phyloP scores from a whole-genome alignment of 192 early-diverging fungal species.

The Coemansia sp. region DNA sequence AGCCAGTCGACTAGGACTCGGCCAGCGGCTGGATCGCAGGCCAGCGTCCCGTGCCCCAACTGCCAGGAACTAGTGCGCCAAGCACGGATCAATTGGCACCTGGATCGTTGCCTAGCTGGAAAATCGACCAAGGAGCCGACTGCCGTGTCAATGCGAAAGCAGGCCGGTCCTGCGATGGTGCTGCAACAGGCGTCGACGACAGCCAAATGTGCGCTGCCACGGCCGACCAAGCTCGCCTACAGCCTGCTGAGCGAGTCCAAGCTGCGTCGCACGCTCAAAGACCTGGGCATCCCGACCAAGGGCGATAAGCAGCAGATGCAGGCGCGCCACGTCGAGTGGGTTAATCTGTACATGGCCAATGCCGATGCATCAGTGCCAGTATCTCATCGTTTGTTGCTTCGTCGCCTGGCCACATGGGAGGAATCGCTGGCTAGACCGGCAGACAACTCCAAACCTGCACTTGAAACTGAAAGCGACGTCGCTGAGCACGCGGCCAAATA shows the following conservation, averaged over 20 bases:
- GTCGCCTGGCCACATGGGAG: slow-evolving; percentile 38
- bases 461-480: not conserved
- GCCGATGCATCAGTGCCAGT: slow-evolving; percentile 38
- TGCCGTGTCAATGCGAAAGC: slow-evolving; percentile 5
- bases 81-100: slow-evolving; percentile 46
- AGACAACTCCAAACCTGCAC: slow-evolving; percentile 5
- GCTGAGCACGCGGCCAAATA: slow-evolving; percentile 38
- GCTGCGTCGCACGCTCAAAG: slow-evolving; percentile 46
- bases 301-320: slow-evolving; percentile 54
- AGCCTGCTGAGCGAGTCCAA: slow-evolving; percentile 48
- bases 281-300: slow-evolving; percentile 46
- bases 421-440: slow-evolving; percentile 15
- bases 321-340: slow-evolving; percentile 50
- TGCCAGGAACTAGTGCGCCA: slow-evolving; percentile 30
- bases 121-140: slow-evolving; percentile 5
- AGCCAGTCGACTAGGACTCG: not conserved
- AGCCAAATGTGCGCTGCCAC: slow-evolving; percentile 23
- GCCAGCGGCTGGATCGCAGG: not conserved
- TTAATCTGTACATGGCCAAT: slow-evolving; percentile 56
- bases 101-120: slow-evolving; percentile 45
- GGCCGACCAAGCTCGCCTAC: slow-evolving; percentile 54
- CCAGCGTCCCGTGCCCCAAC: slow-evolving; percentile 40
- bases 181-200: not conserved
- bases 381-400: slow-evolving; percentile 30
- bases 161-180: not conserved